Conservation (phyloP, 2,329 filamentous ascomycete species). For the Aurifilum marmelostoma region DNA sequence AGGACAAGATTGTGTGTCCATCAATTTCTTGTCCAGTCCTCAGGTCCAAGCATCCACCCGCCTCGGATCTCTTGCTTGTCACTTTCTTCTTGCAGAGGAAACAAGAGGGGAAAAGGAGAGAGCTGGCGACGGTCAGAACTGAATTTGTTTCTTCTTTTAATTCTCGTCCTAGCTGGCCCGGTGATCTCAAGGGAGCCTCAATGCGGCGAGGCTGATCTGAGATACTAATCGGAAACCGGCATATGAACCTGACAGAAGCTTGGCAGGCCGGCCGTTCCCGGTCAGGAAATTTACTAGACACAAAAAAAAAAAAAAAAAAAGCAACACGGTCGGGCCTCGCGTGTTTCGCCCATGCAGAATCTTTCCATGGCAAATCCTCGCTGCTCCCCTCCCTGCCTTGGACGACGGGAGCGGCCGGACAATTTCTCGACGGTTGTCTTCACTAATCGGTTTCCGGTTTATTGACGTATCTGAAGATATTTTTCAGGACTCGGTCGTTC, state of each 20-base stretch:
- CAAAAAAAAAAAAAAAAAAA: not conserved
- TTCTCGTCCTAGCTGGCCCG: not conserved
- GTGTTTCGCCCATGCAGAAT: not conserved
- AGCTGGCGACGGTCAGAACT: not conserved
- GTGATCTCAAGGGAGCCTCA: not conserved
- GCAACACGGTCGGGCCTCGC: not conserved
- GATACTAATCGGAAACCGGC: not conserved
- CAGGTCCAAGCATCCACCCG: not conserved
- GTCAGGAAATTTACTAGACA: not conserved
- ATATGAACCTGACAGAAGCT: conserved; percentile 9
- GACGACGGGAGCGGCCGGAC: not conserved
- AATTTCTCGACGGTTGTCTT: conserved; percentile 11
- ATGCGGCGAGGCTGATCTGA: not conserved
- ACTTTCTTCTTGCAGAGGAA: no score
- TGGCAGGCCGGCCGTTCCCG: conserved; percentile 7
- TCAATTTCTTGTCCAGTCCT: not conserved
- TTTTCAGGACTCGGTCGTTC: conserved; percentile 25
- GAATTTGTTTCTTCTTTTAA: not conserved
- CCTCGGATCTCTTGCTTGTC: no score
- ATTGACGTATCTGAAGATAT: conserved; percentile 20
- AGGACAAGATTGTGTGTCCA: not conserved
- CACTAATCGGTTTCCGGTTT: conserved; percentile 21
- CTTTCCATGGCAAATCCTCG: not conserved
- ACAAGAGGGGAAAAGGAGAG: not conserved
- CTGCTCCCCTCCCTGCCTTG: not conserved